Base-by-base conservation (phyloP, 148 eudicot species). In the Vaccinium darrowii region DNA sequence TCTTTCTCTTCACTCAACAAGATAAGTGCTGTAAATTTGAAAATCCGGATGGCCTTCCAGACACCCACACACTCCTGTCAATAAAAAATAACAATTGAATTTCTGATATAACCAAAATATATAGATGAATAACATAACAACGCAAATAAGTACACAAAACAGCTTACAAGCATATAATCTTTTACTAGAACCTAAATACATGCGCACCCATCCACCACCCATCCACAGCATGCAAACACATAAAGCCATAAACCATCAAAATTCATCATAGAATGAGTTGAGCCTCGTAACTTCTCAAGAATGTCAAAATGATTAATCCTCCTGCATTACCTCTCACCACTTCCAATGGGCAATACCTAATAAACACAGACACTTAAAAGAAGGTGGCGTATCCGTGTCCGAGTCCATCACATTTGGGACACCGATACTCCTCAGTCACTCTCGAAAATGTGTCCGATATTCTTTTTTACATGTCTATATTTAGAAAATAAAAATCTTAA, bases 1-100 rank as follows among this genome's bases (percentile, higher is more conserved):
- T 16, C 76, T 43, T 75, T 56, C 77, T 77, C 84, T 49, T 76
- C 83, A 27, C 62, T 39, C 77, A 49, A 81, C 76, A 77, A 85
- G 36, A 47, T 83, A 82, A 82, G 60, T 73, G 39, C 72, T 39
- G 56, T 9, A 21, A 36, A n/a, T 19, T 14, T 6, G 8, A 8
- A 6, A 69, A 69, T 9, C 49, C 18, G 15, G 23, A 33, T 27
- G 39, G 74, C 76, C 76, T 76, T 69, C 75, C 23, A 75, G 60
- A 75, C 9, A 43, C n/a, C 1, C 21, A 15, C 72, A 27, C 30
- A 52, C 67, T 65, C 82, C 86, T 84, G 36, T 50, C 12, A 72
- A 84, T 75, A 19, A 47, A 36, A 51, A 43, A 81, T 6, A 62
- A 62, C 21, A 21, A 73, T 33, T 43, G 47, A 43, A 43, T 43